Base-by-base conservation (phyloP, 2,329 filamentous ascomycete species). In the Alternaria arborescens region DNA sequence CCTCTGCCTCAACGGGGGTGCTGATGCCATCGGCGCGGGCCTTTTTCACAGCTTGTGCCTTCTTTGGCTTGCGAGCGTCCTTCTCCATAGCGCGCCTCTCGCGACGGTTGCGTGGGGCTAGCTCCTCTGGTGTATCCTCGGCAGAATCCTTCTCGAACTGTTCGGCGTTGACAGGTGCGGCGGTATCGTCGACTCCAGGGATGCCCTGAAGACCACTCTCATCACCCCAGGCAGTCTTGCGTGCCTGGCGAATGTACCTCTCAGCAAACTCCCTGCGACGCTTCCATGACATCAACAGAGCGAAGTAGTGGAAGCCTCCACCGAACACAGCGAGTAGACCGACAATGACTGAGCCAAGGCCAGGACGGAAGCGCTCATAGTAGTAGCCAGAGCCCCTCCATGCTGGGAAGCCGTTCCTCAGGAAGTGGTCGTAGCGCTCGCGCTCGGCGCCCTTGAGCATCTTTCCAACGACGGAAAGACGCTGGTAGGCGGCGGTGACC, bases 341-440 rank as follows among this genome's bases (percentile, higher is more conserved):
- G 26, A 90, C 62, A 52, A 98, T 80, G 46, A 97, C 95, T 14
- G 91, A 91, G 60, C 92, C 93, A 44, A 98, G 83, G 8, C 95
- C 95, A 2, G 95, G 95, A 20, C 95, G 88, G 85, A 94, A 97
- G 59, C 95, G 89, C 72, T 89, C 89, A 83, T 99, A 99, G 86
- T 98, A 99, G 86, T 99, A 99, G 64, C 95, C 94, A 44, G 94
- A 97, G 60, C 95, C 95, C 82, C 94, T 94, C 95, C 95, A 99
- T 57, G 88, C 88, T 32, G 95, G 95, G 83, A 99, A 99, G 63
- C 95, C 95, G 80, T 98, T 93, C 78, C 84, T 82, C 62, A 98
- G 81, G 83, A 98, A 99, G 79, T 97, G 91, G 78, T 99, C 94
- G 80, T 99, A 99, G 65, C 95, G 91, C 70, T 92, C 91, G 65